These are phyloP conservation scores for Leptographium flavum DNA, from an alignment of 2,329 filamentous ascomycete species.

Conservation along the genomic window DNA sequence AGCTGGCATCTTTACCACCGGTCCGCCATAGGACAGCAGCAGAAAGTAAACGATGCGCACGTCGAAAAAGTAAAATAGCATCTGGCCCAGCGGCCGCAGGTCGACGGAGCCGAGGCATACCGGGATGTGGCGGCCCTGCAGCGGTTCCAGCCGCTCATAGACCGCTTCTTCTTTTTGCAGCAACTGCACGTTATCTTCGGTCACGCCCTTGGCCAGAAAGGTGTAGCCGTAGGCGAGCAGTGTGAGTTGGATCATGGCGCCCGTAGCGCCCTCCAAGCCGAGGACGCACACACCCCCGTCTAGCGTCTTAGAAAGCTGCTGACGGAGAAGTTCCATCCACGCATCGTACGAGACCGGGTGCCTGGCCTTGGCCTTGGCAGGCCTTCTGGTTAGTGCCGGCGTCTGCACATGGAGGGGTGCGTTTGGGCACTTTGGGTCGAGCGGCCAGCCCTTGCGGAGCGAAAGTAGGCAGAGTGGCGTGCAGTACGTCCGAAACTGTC, in stretches of 20 bases:
- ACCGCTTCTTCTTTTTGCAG: constrained; percentile 6
- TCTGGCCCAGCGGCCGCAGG: constrained; percentile 2
- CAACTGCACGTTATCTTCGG: not conserved
- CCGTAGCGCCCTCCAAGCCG: constrained; percentile 18
- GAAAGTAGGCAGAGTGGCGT: too few relatives aligned
- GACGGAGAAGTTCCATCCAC: constrained; percentile 1
- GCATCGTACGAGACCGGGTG: too few relatives aligned
- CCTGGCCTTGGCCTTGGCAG: too few relatives aligned
- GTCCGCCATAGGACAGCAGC: constrained; percentile 6
- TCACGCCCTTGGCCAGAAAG: constrained; percentile 24
- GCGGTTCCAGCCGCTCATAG: too few relatives aligned
- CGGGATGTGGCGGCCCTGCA: constrained; percentile 6
- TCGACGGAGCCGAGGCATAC: constrained; percentile 8
- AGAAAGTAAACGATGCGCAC: constrained; percentile 7
- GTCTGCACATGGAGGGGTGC: too few relatives aligned
- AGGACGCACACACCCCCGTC: constrained; percentile 18
- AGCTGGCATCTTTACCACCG: too few relatives aligned
- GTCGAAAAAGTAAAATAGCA: constrained; percentile 5
- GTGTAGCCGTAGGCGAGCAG: constrained; percentile 24
- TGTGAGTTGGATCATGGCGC: constrained; percentile 26
- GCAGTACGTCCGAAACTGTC: too few relatives aligned
- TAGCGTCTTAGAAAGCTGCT: constrained; percentile 10
- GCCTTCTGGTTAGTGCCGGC: too few relatives aligned
- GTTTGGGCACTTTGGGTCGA: too few relatives aligned
- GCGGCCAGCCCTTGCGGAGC: too few relatives aligned